Conservation (phyloP, 306 rosid species). For the Fagus crenata region DNA sequence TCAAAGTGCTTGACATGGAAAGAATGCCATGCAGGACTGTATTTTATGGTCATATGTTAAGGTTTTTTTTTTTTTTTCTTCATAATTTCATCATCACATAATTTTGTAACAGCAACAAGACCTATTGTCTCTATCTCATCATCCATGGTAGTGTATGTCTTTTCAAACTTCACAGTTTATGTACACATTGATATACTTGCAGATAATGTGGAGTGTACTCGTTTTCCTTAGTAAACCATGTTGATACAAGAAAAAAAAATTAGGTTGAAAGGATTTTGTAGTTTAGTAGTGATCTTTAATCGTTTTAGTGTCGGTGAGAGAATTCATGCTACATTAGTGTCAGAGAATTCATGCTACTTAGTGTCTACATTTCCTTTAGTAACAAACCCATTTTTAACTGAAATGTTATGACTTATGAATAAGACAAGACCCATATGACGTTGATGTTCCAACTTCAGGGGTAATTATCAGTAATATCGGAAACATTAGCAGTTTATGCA, state of each 20-base stretch:
- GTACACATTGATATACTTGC: background rate
- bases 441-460: background rate
- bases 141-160: background rate
- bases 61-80: too few relatives aligned
- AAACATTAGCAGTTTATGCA: background rate
- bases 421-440: background rate
- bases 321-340: too few relatives aligned
- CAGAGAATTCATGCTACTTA: too few relatives aligned
- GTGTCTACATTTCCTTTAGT: background rate
- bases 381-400: background rate
- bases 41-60: background rate
- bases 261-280: background rate
- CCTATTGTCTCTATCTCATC: background rate
- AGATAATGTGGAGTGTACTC: background rate
- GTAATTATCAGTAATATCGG: background rate
- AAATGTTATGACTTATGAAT: background rate
- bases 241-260: background rate
- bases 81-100: too few relatives aligned
- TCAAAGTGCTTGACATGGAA: background rate
- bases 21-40: background rate
- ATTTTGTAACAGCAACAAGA: too few relatives aligned
- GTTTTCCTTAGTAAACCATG: background rate
- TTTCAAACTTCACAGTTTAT: background rate
- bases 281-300: background rate
- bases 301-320: background rate